Base-by-base conservation (phyloP, 257 asterid species). In the Dorcoceras hygrometricum region DNA sequence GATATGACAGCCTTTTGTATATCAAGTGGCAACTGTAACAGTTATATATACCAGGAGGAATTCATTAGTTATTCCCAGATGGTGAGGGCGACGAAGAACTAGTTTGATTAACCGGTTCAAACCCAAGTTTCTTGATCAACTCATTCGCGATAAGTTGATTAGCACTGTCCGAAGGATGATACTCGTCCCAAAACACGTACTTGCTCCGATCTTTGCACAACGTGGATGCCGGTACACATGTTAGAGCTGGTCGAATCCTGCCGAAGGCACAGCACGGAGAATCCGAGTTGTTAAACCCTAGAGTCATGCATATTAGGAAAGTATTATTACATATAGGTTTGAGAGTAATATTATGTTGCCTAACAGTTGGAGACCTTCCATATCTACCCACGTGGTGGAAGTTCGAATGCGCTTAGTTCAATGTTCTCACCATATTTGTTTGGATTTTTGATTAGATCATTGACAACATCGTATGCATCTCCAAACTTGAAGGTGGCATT, bases 141-240 rank as follows among this genome's bases (percentile, higher is more conserved):
- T 84, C 97, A 0, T 78, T 68, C 4, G 98, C 95, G 16, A 92
- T 78, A 3, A 92, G 69, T 77, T 86, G 74, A 51, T 87, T 92
- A 10, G 97, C 98, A 3, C 74, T 68, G 50, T 92, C 98, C 0
- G 93, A 81, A 3, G 98, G 98, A 43, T 92, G 98, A 19, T 92
- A 89, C 60, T 92, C 97, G 60, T 92, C 97, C 98, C 98, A 89
- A 28, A 92, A 92, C 71, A 92, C 91, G 60, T 89, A 89, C 77
- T 92, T 89, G 83, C 95, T 92, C 62, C 98, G 74, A 55, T 92
- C 98, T 53, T 75, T 86, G 75, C 98, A 89, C 76, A 87, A 20
- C 0, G 76, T 63, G 6, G 98, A 89, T 4, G 92, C 95, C 5
- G 98, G 98, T 4, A 78, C 25, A 29, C 98, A 92, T 1, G 98